Percentiles rank a stretch among this genome's conserved stretches.
These are phyloP conservation scores for Pneumocystis canis DNA, from an alignment of 1,139 yeast genomes.

Conservation along the genomic window DNA sequence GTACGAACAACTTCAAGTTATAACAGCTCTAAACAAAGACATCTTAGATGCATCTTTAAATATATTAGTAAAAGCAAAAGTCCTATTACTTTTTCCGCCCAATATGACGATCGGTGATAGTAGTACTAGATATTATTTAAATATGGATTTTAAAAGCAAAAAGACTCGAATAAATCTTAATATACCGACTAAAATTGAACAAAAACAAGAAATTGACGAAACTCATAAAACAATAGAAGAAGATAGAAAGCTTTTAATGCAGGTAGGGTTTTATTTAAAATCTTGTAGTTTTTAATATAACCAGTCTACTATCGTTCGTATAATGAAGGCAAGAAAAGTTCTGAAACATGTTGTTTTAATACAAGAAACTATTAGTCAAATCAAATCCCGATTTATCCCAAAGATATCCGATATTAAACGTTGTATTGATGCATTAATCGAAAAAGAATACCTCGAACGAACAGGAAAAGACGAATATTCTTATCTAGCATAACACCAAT, in stretches of 20 bases:
- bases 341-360: conserved; percentile 67
- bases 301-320: conserved; percentile 76
- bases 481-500: conserved; percentile 44
- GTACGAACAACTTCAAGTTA: conserved; percentile 44
- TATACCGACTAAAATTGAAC: conserved; percentile 65
- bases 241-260: conserved; percentile 70
- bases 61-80: conserved; percentile 66
- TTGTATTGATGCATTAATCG: conserved; percentile 73
- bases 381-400: conserved; percentile 73
- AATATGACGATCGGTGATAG: conserved; percentile 19
- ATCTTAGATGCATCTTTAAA: conserved; percentile 59
- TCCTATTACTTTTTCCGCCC: conserved; percentile 51
- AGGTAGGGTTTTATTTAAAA: conserved; percentile 19
- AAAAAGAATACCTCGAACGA: conserved; percentile 71
- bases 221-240: conserved; percentile 75
- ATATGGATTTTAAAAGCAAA: conserved; percentile 71
- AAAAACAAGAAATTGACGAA: conserved; percentile 63
- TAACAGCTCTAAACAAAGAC: conserved; percentile 53
- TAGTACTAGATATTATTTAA: conserved; percentile 54
- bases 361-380: conserved; percentile 78
- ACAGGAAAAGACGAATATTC: conserved; percentile 56
- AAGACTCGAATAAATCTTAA: conserved; percentile 76
- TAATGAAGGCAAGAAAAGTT: conserved; percentile 51
- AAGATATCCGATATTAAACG: conserved; percentile 73
- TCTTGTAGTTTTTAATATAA: background rate